Evolutionary conservation across 805 yeast genomes (phyloP), one percentile per base, ranked within the genome.

Genomic region (Sungouiella blattae): DNA sequence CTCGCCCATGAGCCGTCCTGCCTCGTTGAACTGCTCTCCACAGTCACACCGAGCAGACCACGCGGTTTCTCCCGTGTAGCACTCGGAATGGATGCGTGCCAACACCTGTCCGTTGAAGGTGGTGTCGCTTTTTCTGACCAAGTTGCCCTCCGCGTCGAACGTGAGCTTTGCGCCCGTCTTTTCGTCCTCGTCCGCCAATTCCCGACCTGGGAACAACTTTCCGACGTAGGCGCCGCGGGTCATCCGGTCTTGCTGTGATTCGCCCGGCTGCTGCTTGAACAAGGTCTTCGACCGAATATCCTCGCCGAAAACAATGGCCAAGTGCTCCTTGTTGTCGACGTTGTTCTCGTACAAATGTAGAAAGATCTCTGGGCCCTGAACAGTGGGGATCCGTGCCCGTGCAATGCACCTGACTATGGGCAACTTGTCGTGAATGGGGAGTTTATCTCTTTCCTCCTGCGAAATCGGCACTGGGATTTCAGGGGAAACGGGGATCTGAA

Each of bases 41-140:
- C 99, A 93, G 62, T 93, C 99, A 61, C 99, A 93, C 36, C 99
- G 75, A 1, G 99, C 98, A 39, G 91, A 80, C 98, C 99, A 93
- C 7, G 97, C 98, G 1, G 97, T 93, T 57, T 93, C 99, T 3
- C 99, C 99, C 0, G 99, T 93, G 65, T 91, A 93, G 62, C 99
- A 93, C 57, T 93, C 99, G 3, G 95, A 84, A 57, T 93, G 99
- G 47, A 93, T 88, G 41, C 99, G 72, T 4, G 84, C 95, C 43
- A 91, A 61, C 1, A 82, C 79, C 13, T 69, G 67, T 18, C 50
- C 41, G 25, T 36, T 32, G 36, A 44, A 57, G 12, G 64, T 57
- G n/a, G 66, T 60, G 16, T 31, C 37, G 11, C 32, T 32, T 24
- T 46, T 50, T 11, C 49, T 30, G 13, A 53, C 36, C 49, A 55